A percentile compares a stretch with the other conserved stretches of the same genome.
Conservation (phyloP, 148 eudicot genomes). For the Chenopodium suecicum region DNA sequence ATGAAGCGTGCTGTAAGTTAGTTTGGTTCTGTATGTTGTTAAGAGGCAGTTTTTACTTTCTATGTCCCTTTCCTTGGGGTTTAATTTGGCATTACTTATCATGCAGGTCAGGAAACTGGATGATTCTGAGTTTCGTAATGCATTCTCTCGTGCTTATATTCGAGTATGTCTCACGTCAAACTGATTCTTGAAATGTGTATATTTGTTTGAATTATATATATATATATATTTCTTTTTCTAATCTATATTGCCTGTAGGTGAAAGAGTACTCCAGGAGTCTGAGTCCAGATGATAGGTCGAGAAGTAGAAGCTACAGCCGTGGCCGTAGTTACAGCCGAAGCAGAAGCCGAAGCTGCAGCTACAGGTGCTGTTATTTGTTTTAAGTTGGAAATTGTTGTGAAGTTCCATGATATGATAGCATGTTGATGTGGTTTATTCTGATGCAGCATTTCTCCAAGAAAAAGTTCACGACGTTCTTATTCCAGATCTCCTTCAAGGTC, state of each 20-base stretch:
- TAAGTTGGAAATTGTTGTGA: neutral
- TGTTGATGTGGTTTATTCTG: neutral
- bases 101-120: conserved; percentile 81
- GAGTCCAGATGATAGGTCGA: conserved; percentile 55
- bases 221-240: neutral
- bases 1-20: conserved; percentile 81
- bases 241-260: conserved; percentile 41
- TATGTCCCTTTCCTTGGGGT: neutral
- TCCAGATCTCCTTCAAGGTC: conserved; percentile 61
- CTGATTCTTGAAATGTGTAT: neutral
- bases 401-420: neutral
- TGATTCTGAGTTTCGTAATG: conserved; percentile 74
- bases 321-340: conserved; percentile 61
- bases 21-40: neutral
- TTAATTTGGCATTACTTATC: neutral
- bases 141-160: conserved; percentile 55
- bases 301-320: conserved; percentile 60
- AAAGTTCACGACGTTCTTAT: conserved; percentile 44
- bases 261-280: conserved; percentile 64
- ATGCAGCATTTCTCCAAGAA: conserved; percentile 62
- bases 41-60: neutral
- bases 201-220: neutral
- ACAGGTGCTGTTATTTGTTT: conserved; percentile 32
- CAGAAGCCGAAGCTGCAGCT: conserved; percentile 59
- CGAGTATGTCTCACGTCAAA: conserved; percentile 43